phyloP scores from a whole-genome alignment of 2,329 filamentous ascomycete species.

The Colletotrichum cuscutae region DNA sequence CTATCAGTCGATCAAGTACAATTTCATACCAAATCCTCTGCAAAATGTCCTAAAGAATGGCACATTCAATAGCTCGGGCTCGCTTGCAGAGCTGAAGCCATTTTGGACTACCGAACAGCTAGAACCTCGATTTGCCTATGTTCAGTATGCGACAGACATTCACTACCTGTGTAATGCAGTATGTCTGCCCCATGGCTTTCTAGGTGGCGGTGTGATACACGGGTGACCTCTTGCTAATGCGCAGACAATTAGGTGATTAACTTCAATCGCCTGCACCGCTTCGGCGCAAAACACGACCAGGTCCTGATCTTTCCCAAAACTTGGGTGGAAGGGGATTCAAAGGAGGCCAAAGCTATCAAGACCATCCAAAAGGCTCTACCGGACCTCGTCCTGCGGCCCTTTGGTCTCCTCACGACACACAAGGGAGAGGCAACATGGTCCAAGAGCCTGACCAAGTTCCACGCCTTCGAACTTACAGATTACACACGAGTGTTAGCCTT shows the following conservation, averaged over 20 bases:
- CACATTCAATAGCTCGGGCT: not conserved
- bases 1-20: conserved; percentile 4
- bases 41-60: not conserved
- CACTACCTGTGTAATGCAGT: conserved; percentile 59
- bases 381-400: conserved; percentile 17
- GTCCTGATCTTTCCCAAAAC: conserved; percentile 57
- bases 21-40: not conserved
- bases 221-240: not conserved
- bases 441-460: conserved; percentile 73
- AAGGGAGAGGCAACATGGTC: conserved; percentile 63
- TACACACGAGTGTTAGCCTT: conserved; percentile 62
- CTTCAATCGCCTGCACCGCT: conserved; percentile 55
- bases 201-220: too few species aligned
- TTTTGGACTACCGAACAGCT: not conserved
- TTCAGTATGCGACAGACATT: conserved; percentile 59
- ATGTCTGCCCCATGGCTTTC: not conserved
- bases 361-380: conserved; percentile 7
- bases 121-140: conserved; percentile 53
- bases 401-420: conserved; percentile 17
- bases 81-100: not conserved
- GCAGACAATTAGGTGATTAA: conserved; percentile 51
- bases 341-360: conserved; percentile 15
- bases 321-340: conserved; percentile 18
- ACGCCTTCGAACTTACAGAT: conserved; percentile 74
- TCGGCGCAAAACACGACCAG: conserved; percentile 55